Percentiles rank a stretch among this genome's conserved stretches.
These are phyloP conservation scores for Coemansia sp. DNA, from an alignment of 192 early-diverging fungal species.

Conservation along the genomic window DNA sequence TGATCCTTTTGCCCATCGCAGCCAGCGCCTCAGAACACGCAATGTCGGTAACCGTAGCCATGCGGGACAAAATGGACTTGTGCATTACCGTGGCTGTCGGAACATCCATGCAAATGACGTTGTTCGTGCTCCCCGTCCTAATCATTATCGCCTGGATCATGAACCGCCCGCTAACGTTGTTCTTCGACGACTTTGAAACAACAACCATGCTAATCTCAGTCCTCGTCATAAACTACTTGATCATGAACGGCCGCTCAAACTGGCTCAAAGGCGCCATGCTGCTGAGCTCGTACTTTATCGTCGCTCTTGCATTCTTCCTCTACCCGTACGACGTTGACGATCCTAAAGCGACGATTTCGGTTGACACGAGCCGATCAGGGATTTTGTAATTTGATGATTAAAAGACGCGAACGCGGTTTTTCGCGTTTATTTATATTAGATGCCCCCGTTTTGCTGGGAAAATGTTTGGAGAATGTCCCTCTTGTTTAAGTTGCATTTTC, in stretches of 20 bases:
- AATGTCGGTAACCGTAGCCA: conserved; percentile 78
- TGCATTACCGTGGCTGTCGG: conserved; percentile 76
- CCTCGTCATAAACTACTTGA: conserved; percentile 77
- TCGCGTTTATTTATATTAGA: neutral
- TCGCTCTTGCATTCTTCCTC: conserved; percentile 79
- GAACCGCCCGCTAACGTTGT: conserved; percentile 68
- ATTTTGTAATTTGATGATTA: neutral
- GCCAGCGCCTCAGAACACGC: conserved; percentile 87
- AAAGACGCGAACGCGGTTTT: neutral
- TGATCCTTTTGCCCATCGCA: conserved; percentile 89
- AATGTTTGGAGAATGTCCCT: neutral
- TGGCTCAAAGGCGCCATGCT: conserved; percentile 93
- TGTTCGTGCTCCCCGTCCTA: conserved; percentile 71
- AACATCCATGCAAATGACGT: conserved; percentile 83
- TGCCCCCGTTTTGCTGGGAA: neutral
- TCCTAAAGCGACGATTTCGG: neutral
- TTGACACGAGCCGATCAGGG: neutral
- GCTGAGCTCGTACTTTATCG: conserved; percentile 75
- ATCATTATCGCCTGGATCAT: conserved; percentile 83
- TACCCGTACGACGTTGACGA: conserved; percentile 57
- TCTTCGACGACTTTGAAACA: conserved; percentile 83
- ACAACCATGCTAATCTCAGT: conserved; percentile 83
- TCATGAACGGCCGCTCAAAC: conserved; percentile 84
- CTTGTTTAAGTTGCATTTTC: neutral
- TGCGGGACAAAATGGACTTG: conserved; percentile 88